phyloP scores from a whole-genome alignment of 2,329 filamentous ascomycete species.

The Fusarium cyanostomum region DNA sequence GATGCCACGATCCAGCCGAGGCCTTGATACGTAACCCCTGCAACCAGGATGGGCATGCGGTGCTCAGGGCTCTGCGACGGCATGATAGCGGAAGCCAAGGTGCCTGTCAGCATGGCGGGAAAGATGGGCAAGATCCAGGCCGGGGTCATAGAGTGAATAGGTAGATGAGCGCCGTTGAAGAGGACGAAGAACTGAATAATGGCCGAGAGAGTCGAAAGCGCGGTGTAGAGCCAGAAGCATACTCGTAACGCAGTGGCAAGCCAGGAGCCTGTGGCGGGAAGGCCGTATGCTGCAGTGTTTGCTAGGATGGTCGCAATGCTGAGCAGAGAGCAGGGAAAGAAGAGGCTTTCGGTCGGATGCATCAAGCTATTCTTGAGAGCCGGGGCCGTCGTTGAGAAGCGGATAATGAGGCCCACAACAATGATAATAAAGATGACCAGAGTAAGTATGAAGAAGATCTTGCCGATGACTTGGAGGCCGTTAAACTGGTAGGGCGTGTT shows the following conservation, averaged over 20 bases:
- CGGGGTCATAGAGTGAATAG: slow-evolving; percentile 43
- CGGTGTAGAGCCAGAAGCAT: slow-evolving; percentile 63
- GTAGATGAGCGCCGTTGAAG: slow-evolving; percentile 42
- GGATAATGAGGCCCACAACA: slow-evolving; percentile 61
- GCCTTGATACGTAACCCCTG: slow-evolving; percentile 41
- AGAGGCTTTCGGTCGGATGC: slow-evolving; percentile 67
- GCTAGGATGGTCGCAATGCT: slow-evolving; percentile 72
- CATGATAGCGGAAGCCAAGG: slow-evolving; percentile 38
- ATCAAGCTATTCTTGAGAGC: slow-evolving; percentile 59
- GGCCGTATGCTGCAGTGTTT: slow-evolving; percentile 71
- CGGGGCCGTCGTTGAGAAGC: slow-evolving; percentile 66
- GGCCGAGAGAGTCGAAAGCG: slow-evolving; percentile 38
- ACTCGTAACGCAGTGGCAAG: slow-evolving; percentile 56
- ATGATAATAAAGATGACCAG: slow-evolving; percentile 60
- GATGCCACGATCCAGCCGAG: slow-evolving; percentile 42
- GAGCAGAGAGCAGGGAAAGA: slow-evolving; percentile 69
- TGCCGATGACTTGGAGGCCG: slow-evolving; percentile 58
- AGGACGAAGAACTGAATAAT: slow-evolving; percentile 43
- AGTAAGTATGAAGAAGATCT: slow-evolving; percentile 60
- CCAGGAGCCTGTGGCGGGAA: slow-evolving; percentile 59
- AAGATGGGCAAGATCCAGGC: slow-evolving; percentile 46
- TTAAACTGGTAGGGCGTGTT: slow-evolving; percentile 55
- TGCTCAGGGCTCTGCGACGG: slow-evolving; percentile 39
- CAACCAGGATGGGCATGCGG: slow-evolving; percentile 39
- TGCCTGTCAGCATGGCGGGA: slow-evolving; percentile 43